These are phyloP conservation scores for Solanum sejunctum DNA, from an alignment of 257 asterid genomes.

Conservation along the genomic window DNA sequence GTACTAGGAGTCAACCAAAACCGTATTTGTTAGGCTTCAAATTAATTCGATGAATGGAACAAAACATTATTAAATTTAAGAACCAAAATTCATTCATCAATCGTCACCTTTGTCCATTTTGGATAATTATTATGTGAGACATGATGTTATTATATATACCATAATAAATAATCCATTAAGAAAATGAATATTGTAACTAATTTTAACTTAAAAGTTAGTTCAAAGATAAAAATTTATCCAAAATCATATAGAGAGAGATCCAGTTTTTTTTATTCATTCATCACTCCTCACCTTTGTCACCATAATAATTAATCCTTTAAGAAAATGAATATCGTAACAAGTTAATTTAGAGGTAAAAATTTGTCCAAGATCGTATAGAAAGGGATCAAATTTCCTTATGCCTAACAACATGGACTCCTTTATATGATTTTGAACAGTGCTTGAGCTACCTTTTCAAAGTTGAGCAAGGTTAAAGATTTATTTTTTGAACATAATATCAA, in stretches of 20 bases:
- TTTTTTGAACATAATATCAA: not conserved
- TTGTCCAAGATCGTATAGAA: not conserved
- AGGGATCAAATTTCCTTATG: not conserved
- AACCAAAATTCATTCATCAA: not conserved
- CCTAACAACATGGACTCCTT: not conserved
- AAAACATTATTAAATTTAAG: not conserved
- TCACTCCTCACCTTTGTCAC: not conserved
- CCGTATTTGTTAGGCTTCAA: not conserved
- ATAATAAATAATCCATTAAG: no score
- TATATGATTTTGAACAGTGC: not conserved
- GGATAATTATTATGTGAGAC: not conserved
- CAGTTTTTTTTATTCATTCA: not conserved
- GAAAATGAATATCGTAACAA: not conserved
- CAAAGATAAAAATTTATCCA: not conserved
- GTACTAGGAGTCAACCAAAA: not conserved
- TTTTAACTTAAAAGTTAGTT: not conserved
- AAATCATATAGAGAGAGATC: not conserved
- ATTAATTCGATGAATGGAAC: not conserved
- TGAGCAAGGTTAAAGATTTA: not conserved
- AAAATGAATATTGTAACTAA: not conserved
- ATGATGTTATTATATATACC: not conserved
- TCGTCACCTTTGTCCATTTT: not conserved
- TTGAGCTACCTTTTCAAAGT: not conserved
- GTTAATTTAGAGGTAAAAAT: rapidly evolving
- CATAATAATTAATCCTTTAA: not conserved